phyloP scores from a whole-genome alignment of 2,329 filamentous ascomycete genomes.

The Coniochaeta prunicola region DNA sequence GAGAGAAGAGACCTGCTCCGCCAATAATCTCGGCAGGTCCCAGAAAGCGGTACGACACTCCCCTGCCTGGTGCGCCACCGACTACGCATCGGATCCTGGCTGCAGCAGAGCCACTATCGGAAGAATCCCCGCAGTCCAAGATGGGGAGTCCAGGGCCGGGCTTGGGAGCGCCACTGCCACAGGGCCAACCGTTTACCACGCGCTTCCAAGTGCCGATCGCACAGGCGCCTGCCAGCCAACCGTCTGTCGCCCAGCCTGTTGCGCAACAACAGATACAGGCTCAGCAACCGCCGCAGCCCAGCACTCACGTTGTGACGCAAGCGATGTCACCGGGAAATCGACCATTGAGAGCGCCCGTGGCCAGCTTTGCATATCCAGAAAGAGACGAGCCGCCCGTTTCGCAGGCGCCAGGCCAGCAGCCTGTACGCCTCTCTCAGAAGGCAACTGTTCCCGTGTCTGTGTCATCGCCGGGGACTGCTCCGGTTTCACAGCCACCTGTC shows the following conservation, averaged over 20 bases:
- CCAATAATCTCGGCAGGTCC: conserved; percentile 47
- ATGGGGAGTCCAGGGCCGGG: conserved; percentile 27
- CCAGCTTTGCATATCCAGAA: conserved; percentile 36
- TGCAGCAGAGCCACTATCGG: conserved; percentile 35
- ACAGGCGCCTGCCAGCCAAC: conserved; percentile 15
- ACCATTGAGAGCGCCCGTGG: conserved; percentile 33
- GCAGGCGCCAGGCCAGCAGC: conserved; percentile 18
- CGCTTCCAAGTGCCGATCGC: conserved; percentile 25
- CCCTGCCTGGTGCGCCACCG: conserved; percentile 10
- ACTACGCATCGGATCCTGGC: conserved; percentile 38
- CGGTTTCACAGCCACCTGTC: conserved; percentile 17
- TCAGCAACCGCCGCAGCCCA: conserved; percentile 17
- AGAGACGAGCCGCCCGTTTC: conserved; percentile 33
- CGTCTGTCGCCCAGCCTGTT: conserved; percentile 13
- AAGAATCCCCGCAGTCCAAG: conserved; percentile 39
- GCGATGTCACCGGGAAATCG: conserved; percentile 39
- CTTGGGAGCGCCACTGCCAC: conserved; percentile 12
- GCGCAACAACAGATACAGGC: conserved; percentile 12
- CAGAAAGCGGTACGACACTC: conserved; percentile 44
- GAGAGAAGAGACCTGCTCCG: conserved; percentile 53
- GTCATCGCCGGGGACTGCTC: conserved; percentile 14
- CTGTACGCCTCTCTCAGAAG: conserved; percentile 34
- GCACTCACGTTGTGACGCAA: conserved; percentile 24
- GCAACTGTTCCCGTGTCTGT: background rate
- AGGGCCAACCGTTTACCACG: conserved; percentile 11